Conservation (phyloP, 106 monocot species). For the Triglochin maritima region DNA sequence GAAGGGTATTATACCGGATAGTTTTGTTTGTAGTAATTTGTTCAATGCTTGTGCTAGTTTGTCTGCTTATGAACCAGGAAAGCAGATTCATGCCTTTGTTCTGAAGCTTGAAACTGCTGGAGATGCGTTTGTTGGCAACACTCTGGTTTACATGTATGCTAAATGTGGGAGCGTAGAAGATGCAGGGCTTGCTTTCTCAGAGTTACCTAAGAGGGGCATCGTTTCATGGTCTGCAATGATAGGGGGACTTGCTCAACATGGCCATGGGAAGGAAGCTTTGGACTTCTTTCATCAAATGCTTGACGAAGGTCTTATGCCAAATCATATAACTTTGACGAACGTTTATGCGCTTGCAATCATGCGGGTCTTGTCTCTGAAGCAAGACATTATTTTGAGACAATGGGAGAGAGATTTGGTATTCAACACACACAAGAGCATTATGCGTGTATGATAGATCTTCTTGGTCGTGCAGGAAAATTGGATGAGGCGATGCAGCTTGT, state of each 20-base stretch:
- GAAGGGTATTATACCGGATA: slow-evolving; percentile 44
- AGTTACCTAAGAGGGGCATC: slow-evolving; percentile 45
- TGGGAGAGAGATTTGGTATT: slow-evolving; percentile 49
- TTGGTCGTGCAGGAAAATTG: slow-evolving; percentile 65
- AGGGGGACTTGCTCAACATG: slow-evolving; percentile 80
- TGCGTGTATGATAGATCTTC: slow-evolving; percentile 78
- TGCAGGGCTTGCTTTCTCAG: slow-evolving; percentile 42
- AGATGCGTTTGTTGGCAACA: slow-evolving; percentile 64
- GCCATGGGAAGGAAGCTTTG: slow-evolving; percentile 65
- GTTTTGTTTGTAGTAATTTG: slow-evolving; percentile 68
- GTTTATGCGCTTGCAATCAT: slow-evolving; percentile 83
- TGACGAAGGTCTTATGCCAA: slow-evolving; percentile 45
- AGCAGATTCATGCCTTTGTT: slow-evolving; percentile 56
- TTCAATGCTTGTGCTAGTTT: slow-evolving; percentile 77
- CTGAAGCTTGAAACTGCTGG: slow-evolving; percentile 43
- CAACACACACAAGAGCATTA: slow-evolving; percentile 65
- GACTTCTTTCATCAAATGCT: slow-evolving; percentile 59
- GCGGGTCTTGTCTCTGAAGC: slow-evolving; percentile 67
- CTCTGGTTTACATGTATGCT: slow-evolving; percentile 88
- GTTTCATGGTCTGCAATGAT: slow-evolving; percentile 99
- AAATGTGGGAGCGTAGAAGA: slow-evolving; percentile 89
- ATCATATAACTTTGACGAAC: slow-evolving; percentile 77
- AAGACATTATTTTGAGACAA: slow-evolving; percentile 46
- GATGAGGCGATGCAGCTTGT: slow-evolving; percentile 58
- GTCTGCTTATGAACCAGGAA: slow-evolving; percentile 79